phyloP scores from a whole-genome alignment of 1,139 yeast species.

The Meyerozyma guilliermondii region DNA sequence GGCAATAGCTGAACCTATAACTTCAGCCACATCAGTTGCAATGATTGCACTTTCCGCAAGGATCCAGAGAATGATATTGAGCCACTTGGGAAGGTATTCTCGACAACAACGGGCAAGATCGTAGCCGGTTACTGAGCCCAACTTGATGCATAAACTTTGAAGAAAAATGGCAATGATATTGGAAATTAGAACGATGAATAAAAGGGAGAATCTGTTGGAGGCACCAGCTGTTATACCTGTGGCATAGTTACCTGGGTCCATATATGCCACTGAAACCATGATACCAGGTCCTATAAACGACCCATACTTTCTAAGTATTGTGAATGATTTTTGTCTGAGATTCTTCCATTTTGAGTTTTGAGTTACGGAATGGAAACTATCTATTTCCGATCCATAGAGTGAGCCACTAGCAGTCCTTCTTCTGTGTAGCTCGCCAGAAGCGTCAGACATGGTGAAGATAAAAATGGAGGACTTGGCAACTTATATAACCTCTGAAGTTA shows the following conservation, averaged over 20 bases:
- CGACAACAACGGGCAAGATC: constrained; percentile 72
- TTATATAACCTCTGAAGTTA: too few species aligned
- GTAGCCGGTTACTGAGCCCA: constrained; percentile 77
- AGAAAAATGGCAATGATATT: constrained; percentile 70
- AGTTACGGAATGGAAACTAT: not conserved
- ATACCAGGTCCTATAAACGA: constrained; percentile 75
- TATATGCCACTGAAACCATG: constrained; percentile 72
- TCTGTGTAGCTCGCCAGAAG: not conserved
- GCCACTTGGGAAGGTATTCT: constrained; percentile 54
- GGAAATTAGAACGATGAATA: constrained; percentile 63
- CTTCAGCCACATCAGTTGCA: constrained; percentile 85
- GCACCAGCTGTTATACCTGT: constrained; percentile 81
- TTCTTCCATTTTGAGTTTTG: not conserved
- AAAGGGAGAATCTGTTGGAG: constrained; percentile 52
- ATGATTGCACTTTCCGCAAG: constrained; percentile 77
- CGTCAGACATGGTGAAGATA: not conserved
- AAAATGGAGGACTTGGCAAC: too few species aligned
- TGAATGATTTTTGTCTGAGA: not conserved
- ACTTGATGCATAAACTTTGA: constrained; percentile 65
- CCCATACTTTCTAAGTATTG: constrained; percentile 37
- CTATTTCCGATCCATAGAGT: not conserved
- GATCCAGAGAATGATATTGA: constrained; percentile 53
- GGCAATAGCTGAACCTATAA: constrained; percentile 84
- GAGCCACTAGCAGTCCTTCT: not conserved
- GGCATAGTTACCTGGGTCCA: constrained; percentile 85